phyloP scores from a whole-genome alignment of 2,329 filamentous ascomycete species.

The Calcarisporium arbuscula region DNA sequence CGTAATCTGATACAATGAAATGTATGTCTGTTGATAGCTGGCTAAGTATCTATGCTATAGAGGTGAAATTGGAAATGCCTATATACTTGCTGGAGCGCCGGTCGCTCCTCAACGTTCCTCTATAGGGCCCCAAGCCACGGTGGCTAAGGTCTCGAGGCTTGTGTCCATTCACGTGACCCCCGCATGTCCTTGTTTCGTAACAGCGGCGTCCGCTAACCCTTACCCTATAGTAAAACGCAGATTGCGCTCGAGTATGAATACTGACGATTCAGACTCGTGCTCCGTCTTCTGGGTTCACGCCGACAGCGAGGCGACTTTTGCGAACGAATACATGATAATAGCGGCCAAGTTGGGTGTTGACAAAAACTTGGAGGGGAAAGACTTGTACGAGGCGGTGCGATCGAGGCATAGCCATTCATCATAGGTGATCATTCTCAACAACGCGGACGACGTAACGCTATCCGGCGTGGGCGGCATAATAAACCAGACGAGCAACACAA shows the following conservation, averaged over 20 bases:
- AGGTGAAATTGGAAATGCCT: no score
- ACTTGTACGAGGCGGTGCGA: constrained; percentile 15
- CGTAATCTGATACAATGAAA: no score
- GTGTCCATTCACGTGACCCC: no score
- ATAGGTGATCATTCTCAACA: constrained; percentile 28
- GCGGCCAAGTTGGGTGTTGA: constrained; percentile 17
- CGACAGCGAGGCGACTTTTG: constrained; percentile 23
- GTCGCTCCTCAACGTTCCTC: no score
- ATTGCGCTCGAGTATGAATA: constrained; percentile 29
- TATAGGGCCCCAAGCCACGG: no score
- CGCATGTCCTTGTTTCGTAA: no score
- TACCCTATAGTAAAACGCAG: constrained; percentile 33
- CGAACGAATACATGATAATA: constrained; percentile 23
- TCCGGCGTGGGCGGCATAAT: constrained; percentile 14
- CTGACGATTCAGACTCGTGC: constrained; percentile 12
- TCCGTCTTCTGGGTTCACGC: constrained; percentile 33
- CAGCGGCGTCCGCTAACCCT: no score
- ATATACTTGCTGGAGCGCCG: no score
- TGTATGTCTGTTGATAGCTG: no score
- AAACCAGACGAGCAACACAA: not conserved
- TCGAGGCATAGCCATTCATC: constrained; percentile 9
- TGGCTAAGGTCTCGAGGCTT: no score
- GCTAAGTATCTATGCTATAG: no score
- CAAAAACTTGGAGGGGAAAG: constrained; percentile 11
- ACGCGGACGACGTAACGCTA: constrained; percentile 23